Evolutionary conservation across 352 stramenopile genomes (phyloP).

Genomic region (Pythium vanterpoolii): DNA sequence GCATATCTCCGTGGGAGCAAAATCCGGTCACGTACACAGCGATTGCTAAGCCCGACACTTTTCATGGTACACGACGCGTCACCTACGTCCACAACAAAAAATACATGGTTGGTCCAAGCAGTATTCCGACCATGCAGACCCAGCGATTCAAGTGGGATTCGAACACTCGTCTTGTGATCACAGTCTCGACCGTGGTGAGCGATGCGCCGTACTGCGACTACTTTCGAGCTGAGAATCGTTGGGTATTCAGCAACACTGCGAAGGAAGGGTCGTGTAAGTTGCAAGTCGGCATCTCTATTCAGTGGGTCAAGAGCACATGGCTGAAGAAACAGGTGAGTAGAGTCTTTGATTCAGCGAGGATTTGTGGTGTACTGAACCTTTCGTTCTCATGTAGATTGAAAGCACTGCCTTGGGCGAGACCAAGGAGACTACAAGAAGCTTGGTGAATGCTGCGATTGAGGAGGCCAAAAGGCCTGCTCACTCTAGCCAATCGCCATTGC

Average conservation of each 20-base stretch:
- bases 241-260: conserved; percentile 69
- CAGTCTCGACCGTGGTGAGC: conserved; percentile 65
- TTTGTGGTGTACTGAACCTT: not conserved
- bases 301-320: conserved; percentile 84
- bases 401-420: conserved; percentile 68
- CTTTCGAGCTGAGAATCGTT: conserved; percentile 83
- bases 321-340: conserved; percentile 78
- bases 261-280: conserved; percentile 35
- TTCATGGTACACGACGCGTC: conserved; percentile 53
- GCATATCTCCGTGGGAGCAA: conserved; percentile 48
- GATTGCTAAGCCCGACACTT: conserved; percentile 51
- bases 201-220: conserved; percentile 86
- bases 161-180: conserved; percentile 54
- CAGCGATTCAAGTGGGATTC: conserved; percentile 61
- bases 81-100: conserved; percentile 86
- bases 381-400: conserved; percentile 52
- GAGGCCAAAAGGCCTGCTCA: conserved; percentile 1
- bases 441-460: conserved; percentile 45
- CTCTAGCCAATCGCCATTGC: not conserved
- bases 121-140: conserved; percentile 69
- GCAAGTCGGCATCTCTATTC: conserved; percentile 67
- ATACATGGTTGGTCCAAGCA: conserved; percentile 80
- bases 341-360: not conserved
- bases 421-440: conserved; percentile 50
- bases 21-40: conserved; percentile 46